Evolutionary conservation across 1,284 basidiomycete species (phyloP), one percentile per base, ranked within the genome.

Genomic region (Farysia itapuensis): DNA sequence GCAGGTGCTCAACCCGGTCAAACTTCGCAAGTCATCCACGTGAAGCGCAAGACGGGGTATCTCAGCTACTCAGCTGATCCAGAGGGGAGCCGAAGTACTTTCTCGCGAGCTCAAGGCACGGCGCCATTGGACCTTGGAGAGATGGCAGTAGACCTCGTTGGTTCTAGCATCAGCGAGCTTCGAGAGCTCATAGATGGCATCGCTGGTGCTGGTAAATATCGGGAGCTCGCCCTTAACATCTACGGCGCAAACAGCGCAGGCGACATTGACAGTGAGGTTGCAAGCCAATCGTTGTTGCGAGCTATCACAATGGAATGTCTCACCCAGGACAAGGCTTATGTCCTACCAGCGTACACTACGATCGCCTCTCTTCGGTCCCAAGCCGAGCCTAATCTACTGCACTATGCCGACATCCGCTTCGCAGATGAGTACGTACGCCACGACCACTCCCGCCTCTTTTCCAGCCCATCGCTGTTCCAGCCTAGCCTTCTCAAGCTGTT

Each of bases 31-130:
- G 44, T 49, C n/a, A 32, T 71, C n/a, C 59, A 59, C 26, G 93
- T 97, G 46, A 94, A 97, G 78, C 86, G 93, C 16, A 84, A 90
- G 33, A 87, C 90, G 0, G 92, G 91, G 1, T 93, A 92, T 77
- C 80, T 96, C 33, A 89, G 89, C 74, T 97, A 97, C 70, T 85
- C 86, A 11, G 88, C 90, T 64, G 94, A 97, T 78, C 90, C 93
- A 0, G 85, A 88, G 57, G 93, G 93, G 6, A 91, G 89, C 64
- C 83, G 91, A 35, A 91, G 89, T 75, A 82, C 96, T 39, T 42
- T 54, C n/a, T 48, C 64, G 23, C 39, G 48, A 5, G 39, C 52
- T 4, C 26, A 37, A 12, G 63, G 42, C 18, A 46, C 21, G 18
- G 39, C 44, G 7, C 35, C 47, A 6, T 34, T 58, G 33, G 52